phyloP scores from a whole-genome alignment of 306 rosid genomes.

The Prunus armeniaca region DNA sequence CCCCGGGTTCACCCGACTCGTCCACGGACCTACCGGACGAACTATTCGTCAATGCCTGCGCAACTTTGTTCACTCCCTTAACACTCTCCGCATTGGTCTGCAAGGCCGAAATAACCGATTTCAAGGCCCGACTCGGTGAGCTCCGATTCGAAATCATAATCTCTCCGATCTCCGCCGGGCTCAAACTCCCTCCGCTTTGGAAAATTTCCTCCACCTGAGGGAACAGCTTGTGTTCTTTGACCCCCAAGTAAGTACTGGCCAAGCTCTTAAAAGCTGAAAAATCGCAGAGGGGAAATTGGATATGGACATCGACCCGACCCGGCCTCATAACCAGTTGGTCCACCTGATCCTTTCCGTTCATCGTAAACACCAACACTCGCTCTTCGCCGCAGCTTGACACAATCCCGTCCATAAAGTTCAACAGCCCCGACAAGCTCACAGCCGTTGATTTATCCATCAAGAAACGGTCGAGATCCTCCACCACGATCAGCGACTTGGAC shows the following conservation, averaged over 20 bases:
- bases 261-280: slow-evolving; percentile 75
- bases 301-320: slow-evolving; percentile 77
- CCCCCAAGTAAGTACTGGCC: slow-evolving; percentile 64
- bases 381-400: slow-evolving; percentile 75
- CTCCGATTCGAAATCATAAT: slow-evolving; percentile 82
- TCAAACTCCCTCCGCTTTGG: slow-evolving; percentile 59
- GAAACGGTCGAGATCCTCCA: slow-evolving; percentile 77
- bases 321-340: slow-evolving; percentile 73
- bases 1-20: slow-evolving; percentile 31
- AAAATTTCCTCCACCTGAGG: slow-evolving; percentile 75
- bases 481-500: slow-evolving; percentile 62
- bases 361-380: slow-evolving; percentile 81
- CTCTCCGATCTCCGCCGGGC: slow-evolving; percentile 83
- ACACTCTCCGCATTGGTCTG: slow-evolving; percentile 36
- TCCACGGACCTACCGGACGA: slow-evolving; percentile 49
- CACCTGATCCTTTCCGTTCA: slow-evolving; percentile 50
- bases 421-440: slow-evolving; percentile 48
- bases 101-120: slow-evolving; percentile 72
- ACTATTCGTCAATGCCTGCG: slow-evolving; percentile 30
- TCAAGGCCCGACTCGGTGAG: slow-evolving; percentile 84
- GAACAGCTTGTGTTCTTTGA: slow-evolving; percentile 93
- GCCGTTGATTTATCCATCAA: slow-evolving; percentile 35
- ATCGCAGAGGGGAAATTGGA: slow-evolving; percentile 79
- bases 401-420: slow-evolving; percentile 91
- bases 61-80: neutral